Evolutionary conservation across 2,329 filamentous ascomycete species (phyloP).

Genomic region (Beauveria sp.): DNA sequence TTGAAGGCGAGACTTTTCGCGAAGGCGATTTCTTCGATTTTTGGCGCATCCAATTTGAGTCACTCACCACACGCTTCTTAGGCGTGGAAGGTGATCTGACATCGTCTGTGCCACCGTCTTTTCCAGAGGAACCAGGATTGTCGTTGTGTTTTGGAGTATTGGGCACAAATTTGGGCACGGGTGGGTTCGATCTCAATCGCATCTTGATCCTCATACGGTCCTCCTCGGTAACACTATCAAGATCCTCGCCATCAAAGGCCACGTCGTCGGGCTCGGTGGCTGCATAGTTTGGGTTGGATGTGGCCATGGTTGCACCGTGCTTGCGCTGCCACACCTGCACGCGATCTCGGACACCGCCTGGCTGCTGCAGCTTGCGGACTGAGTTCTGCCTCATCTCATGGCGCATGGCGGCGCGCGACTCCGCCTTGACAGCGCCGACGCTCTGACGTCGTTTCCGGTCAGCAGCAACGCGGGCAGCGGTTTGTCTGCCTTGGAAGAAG

Average conservation of each 20-base stretch:
- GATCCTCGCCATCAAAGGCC: constrained; percentile 49
- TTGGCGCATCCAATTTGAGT: constrained; percentile 75
- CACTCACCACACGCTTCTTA: constrained; percentile 87
- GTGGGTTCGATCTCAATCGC: constrained; percentile 35
- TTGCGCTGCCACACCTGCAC: constrained; percentile 80
- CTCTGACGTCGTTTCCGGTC: constrained; percentile 47
- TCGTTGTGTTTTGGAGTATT: constrained; percentile 19
- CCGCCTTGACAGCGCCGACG: constrained; percentile 50
- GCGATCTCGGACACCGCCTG: constrained; percentile 64
- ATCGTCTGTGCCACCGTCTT: constrained; percentile 21
- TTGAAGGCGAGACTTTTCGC: constrained; percentile 30
- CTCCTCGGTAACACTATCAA: constrained; percentile 51
- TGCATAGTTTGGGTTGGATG: constrained; percentile 42
- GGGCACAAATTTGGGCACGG: constrained; percentile 16
- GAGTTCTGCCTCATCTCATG: constrained; percentile 50
- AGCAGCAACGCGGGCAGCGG: constrained; percentile 46
- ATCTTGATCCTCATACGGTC: constrained; percentile 51
- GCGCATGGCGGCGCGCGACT: constrained; percentile 26
- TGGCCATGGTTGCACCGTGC: constrained; percentile 57
- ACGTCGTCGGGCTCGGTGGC: constrained; percentile 55
- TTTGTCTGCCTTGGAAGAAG: constrained; percentile 50
- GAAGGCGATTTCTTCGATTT: constrained; percentile 44
- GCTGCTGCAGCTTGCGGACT: constrained; percentile 53
- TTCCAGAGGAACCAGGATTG: constrained; percentile 11
- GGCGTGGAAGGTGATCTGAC: constrained; percentile 53